phyloP scores from a whole-genome alignment of 164 flowering plant genomes.

The Hamamelis virginiana region DNA sequence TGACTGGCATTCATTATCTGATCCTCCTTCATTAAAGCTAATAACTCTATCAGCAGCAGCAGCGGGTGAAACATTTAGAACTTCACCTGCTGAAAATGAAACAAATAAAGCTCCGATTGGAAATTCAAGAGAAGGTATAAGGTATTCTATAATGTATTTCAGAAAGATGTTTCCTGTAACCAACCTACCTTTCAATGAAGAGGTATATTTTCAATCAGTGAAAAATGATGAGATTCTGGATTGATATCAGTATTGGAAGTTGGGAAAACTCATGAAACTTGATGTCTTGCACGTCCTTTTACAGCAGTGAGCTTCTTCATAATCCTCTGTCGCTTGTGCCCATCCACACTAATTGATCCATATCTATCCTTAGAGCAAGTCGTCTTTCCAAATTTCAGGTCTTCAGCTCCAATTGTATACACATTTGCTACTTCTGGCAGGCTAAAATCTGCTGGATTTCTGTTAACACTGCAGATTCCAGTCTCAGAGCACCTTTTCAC shows the following conservation, averaged over 20 bases:
- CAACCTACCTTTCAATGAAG: background rate
- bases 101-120: background rate
- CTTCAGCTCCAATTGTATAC: slow-evolving; percentile 50
- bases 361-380: slow-evolving; percentile 10
- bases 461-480: slow-evolving; percentile 48
- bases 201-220: background rate
- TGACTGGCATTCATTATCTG: background rate
- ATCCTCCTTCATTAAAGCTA: background rate
- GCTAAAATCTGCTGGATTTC: slow-evolving; percentile 84
- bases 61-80: background rate
- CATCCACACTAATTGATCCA: slow-evolving; percentile 16
- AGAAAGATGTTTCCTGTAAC: background rate
- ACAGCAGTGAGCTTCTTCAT: slow-evolving; percentile 34
- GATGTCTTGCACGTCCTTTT: slow-evolving; percentile 10
- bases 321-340: slow-evolving; percentile 32
- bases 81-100: slow-evolving; percentile 4
- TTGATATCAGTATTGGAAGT: background rate
- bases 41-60: background rate
- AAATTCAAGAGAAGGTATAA: background rate
- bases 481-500: slow-evolving; percentile 15
- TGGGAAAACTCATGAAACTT: slow-evolving; percentile 6
- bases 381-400: slow-evolving; percentile 31
- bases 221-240: background rate
- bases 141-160: background rate
- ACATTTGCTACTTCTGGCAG: slow-evolving; percentile 52